These are phyloP conservation scores for Pythium brachiatum DNA, from an alignment of 352 stramenopile genomes.

Conservation along the genomic window DNA sequence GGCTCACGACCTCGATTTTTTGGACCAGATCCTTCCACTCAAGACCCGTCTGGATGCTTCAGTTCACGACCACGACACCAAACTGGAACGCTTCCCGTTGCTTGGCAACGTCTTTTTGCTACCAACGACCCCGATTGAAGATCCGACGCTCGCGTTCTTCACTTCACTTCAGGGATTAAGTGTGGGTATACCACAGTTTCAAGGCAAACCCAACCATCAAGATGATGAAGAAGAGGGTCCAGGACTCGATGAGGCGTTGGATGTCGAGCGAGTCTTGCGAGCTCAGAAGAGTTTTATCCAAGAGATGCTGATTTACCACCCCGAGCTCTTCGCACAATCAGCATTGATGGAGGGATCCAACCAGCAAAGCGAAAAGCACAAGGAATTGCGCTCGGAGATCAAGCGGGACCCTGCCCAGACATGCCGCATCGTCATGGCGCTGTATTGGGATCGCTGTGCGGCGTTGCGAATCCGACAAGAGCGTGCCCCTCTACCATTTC, in stretches of 20 bases:
- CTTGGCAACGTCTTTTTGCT: slow-evolving; percentile 73
- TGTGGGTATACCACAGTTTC: slow-evolving; percentile 23
- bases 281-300: slow-evolving; percentile 60
- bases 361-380: neutral
- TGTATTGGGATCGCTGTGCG: slow-evolving; percentile 85
- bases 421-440: slow-evolving; percentile 43
- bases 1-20: slow-evolving; percentile 67
- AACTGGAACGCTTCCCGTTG: slow-evolving; percentile 44
- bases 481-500: slow-evolving; percentile 39
- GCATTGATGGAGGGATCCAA: neutral
- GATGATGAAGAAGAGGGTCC: slow-evolving; percentile 23
- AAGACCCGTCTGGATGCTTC: slow-evolving; percentile 37
- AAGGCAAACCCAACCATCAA: slow-evolving; percentile 1
- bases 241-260: slow-evolving; percentile 33
- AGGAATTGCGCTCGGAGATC: neutral
- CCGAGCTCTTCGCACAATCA: slow-evolving; percentile 28
- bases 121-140: slow-evolving; percentile 54
- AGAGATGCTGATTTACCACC: slow-evolving; percentile 60
- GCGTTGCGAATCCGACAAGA: slow-evolving; percentile 60
- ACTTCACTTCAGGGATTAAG: slow-evolving; percentile 9
- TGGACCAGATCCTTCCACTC: slow-evolving; percentile 52
- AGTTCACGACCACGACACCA: neutral
- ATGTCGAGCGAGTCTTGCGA: slow-evolving; percentile 44
- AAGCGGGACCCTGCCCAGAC: slow-evolving; percentile 1
- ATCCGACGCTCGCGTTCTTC: slow-evolving; percentile 55